These are phyloP conservation scores for Brassica hybrid DNA, from an alignment of 441 rosid genomes.

Conservation along the genomic window DNA sequence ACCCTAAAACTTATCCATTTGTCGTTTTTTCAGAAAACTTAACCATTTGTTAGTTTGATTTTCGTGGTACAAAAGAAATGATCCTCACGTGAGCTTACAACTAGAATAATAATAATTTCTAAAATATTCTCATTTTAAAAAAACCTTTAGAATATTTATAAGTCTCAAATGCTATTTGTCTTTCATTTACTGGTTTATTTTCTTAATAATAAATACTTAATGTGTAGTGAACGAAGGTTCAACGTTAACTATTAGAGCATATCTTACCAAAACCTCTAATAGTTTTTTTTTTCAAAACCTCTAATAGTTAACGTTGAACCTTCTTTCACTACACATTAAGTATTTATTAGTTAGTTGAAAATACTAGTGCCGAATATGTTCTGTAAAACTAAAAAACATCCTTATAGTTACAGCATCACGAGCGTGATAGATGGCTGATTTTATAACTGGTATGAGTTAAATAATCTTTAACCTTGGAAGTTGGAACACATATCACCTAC, in stretches of 20 bases:
- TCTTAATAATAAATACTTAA: no score
- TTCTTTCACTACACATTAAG: neutral
- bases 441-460: neutral
- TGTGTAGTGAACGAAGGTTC: no score
- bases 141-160: no score
- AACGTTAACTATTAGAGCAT: no score
- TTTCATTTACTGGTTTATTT: neutral
- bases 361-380: neutral
- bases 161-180: neutral
- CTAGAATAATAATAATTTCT: neutral
- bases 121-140: no score
- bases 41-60: neutral
- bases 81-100: neutral
- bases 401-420: conserved; percentile 6
- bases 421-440: conserved; percentile 12
- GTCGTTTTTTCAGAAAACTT: no score
- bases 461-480: conserved; percentile 20
- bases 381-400: conserved; percentile 7
- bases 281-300: no score
- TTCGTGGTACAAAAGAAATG: neutral
- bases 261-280: no score
- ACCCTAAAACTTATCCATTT: neutral
- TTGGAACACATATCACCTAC: conserved; percentile 39
- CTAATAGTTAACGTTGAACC: conserved; percentile 2
- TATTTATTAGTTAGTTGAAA: conserved; percentile 3